These are phyloP conservation scores for Xylaria sp. DNA, from an alignment of 495 filamentous ascomycete genomes.

Conservation along the genomic window DNA sequence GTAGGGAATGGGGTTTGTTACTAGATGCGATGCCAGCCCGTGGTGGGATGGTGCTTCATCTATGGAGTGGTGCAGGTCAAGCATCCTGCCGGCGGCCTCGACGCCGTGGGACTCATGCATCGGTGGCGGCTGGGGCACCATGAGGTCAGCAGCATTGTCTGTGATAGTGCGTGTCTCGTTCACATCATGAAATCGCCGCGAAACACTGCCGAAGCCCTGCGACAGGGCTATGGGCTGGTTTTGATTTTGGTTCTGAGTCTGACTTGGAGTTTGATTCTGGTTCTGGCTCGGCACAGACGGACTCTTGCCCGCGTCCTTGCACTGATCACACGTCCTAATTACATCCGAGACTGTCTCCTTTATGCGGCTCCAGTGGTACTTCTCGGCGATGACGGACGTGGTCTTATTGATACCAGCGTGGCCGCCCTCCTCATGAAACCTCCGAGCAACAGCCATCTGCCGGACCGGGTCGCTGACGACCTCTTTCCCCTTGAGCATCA, in stretches of 20 bases:
- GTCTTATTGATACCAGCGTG: constrained; percentile 99
- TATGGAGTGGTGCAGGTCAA: constrained; percentile 35
- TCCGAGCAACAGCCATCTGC: constrained; percentile 88
- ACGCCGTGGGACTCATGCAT: constrained; percentile 31
- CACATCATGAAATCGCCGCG: constrained; percentile 34
- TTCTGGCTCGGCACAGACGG: constrained; percentile 35
- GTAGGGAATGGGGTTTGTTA: constrained; percentile 41
- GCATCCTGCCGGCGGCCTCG: constrained; percentile 33
- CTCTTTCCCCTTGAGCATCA: constrained; percentile 98
- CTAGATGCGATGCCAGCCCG: constrained; percentile 36
- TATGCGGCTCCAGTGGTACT: constrained; percentile 98
- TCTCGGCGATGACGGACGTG: constrained; percentile 89
- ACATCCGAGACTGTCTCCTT: constrained; percentile 96
- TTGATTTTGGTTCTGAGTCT: constrained; percentile 11
- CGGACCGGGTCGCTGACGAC: constrained; percentile 89
- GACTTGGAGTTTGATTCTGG: constrained; percentile 20
- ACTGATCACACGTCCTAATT: constrained; percentile 89
- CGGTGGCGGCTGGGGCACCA: constrained; percentile 32
- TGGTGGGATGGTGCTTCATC: constrained; percentile 28
- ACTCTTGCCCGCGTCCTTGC: constrained; percentile 78
- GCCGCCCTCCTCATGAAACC: constrained; percentile 70
- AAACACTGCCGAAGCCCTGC: constrained; percentile 7
- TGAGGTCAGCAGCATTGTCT: constrained; percentile 20
- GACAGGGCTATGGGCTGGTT: constrained; percentile 7
- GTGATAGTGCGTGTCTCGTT: constrained; percentile 23